Percentiles rank a stretch among this genome's conserved stretches.
Evolutionary conservation across 108 stramenopile species (phyloP).

Genomic region (Nitzschia inconspicua): DNA sequence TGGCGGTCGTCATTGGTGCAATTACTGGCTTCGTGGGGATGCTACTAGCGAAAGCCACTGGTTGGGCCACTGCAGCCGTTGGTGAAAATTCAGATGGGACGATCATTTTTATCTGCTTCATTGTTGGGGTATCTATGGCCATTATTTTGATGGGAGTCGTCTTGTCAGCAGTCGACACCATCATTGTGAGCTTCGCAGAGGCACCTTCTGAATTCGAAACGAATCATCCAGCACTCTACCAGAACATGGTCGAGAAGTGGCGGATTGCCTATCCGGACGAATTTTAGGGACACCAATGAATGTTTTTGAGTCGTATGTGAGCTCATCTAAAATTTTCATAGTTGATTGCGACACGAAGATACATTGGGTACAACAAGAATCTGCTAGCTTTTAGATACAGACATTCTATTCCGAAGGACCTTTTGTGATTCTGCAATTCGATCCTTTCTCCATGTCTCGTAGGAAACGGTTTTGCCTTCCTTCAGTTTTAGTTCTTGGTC

Average conservation of each 20-base stretch:
- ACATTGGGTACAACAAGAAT: too few relatives aligned
- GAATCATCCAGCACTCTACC: slow-evolving; percentile 49
- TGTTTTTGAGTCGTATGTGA: too few relatives aligned
- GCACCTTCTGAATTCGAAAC: slow-evolving; percentile 39
- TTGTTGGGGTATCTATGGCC: slow-evolving; percentile 53
- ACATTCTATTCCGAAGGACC: too few relatives aligned
- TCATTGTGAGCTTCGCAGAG: slow-evolving; percentile 83
- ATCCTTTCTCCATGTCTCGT: slow-evolving; percentile 65
- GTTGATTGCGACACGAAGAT: too few relatives aligned
- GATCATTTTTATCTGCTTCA: slow-evolving; percentile 11
- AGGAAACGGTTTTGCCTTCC: slow-evolving; percentile 37
- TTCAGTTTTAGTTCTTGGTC: slow-evolving; percentile 2
- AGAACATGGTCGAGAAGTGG: slow-evolving; percentile 59
- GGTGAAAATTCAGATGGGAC: slow-evolving; percentile 5
- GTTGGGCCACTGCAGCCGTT: slow-evolving; percentile 11
- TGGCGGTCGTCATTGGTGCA: slow-evolving; percentile 55
- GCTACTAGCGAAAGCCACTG: slow-evolving; percentile 25
- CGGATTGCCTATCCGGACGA: slow-evolving; percentile 47
- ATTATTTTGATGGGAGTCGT: slow-evolving; percentile 64
- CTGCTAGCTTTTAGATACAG: too few relatives aligned
- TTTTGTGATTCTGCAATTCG: slow-evolving; percentile 53
- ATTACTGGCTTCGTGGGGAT: slow-evolving; percentile 47
- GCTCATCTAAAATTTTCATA: too few relatives aligned
- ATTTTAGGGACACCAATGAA: too few relatives aligned
- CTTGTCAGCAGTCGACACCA: slow-evolving; percentile 66